These are phyloP conservation scores for Solanum chaucha DNA, from an alignment of 257 asterid genomes.

Conservation along the genomic window DNA sequence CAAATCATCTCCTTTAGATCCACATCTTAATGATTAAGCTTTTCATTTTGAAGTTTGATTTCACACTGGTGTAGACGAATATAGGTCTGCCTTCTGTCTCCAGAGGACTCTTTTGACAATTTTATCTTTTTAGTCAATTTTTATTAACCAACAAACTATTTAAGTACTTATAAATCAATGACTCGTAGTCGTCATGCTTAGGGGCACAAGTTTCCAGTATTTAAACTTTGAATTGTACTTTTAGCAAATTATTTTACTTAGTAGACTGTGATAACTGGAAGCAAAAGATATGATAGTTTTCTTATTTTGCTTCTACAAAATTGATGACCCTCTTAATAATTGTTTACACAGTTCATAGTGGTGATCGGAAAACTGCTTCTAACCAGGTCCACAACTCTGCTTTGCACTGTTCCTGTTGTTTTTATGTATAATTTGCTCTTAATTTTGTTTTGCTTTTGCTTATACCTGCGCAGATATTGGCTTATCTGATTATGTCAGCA, in stretches of 20 bases:
- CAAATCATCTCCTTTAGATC: neutral
- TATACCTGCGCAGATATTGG: slow-evolving; percentile 41
- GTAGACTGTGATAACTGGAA: neutral
- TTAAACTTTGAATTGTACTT: neutral
- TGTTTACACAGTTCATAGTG: neutral
- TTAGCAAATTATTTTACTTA: neutral
- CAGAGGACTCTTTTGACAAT: neutral
- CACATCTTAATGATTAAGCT: neutral
- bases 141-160: neutral
- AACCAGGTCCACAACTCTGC: neutral
- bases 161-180: neutral
- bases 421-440: neutral
- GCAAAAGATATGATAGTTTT: neutral
- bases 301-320: neutral
- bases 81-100: neutral
- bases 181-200: neutral
- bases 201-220: neutral
- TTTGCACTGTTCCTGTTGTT: neutral
- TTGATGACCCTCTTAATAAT: neutral
- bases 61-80: neutral
- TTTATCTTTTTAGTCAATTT: neutral
- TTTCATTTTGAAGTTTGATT: neutral
- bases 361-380: neutral
- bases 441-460: neutral
- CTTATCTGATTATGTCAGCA: slow-evolving; percentile 83